Percentiles rank a stretch among this genome's conserved stretches.
phyloP scores from a whole-genome alignment of 129 eudicot species.

The Oenanthe sinensis region DNA sequence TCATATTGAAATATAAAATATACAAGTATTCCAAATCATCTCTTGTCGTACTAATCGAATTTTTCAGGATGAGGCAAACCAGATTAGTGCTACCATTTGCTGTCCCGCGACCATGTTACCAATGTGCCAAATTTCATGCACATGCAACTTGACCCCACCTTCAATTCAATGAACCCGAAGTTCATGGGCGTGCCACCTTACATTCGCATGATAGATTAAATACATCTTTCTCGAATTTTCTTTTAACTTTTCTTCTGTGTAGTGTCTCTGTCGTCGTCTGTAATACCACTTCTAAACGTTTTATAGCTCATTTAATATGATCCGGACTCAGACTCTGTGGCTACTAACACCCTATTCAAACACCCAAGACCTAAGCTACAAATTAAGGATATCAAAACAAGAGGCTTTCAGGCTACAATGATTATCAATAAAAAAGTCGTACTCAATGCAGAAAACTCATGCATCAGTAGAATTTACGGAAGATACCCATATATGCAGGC shows the following conservation, averaged over 20 bases:
- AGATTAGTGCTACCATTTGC: not conserved
- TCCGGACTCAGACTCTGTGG: not conserved
- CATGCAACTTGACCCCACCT: not conserved
- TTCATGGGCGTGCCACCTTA: not conserved
- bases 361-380: not conserved
- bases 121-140: not conserved
- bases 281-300: not conserved
- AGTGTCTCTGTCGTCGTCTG: not conserved
- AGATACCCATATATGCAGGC: too few relatives aligned
- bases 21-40: not conserved
- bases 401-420: too few relatives aligned
- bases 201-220: not conserved
- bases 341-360: not conserved
- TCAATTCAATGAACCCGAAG: not conserved
- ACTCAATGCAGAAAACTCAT: not conserved
- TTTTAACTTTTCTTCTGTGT: not conserved
- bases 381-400: not conserved
- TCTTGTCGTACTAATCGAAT: not conserved
- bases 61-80: not conserved
- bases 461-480: not conserved
- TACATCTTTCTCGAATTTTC: not conserved
- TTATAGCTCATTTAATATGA: not conserved
- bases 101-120: not conserved
- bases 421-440: too few relatives aligned
- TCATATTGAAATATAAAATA: too few relatives aligned